A percentile compares a stretch with the other conserved stretches of the same genome.
Conservation (phyloP, 2,329 filamentous ascomycete species). For the Talaromyces islandicus region DNA sequence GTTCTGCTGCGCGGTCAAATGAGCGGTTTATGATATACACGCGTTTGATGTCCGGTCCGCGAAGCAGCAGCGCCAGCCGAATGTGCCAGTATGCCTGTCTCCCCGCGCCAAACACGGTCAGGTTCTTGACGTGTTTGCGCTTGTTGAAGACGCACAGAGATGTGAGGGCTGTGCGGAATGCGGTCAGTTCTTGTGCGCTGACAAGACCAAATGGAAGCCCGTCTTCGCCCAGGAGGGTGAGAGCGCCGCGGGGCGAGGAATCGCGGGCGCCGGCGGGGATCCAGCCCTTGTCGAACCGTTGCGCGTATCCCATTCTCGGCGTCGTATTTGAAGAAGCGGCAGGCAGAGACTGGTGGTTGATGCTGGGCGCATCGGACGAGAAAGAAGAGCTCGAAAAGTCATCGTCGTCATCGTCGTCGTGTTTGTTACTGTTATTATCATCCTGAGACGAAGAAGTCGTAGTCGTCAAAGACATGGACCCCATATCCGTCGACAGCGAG, state of each 20-base stretch:
- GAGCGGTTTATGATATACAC: conserved; percentile 77
- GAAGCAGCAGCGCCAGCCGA: conserved; percentile 68
- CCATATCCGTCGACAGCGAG: conserved; percentile 9
- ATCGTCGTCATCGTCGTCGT: neutral
- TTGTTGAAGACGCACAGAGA: conserved; percentile 55
- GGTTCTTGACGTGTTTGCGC: conserved; percentile 64
- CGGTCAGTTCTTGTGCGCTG: conserved; percentile 63
- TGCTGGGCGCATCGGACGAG: conserved; percentile 15
- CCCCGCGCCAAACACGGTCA: conserved; percentile 82
- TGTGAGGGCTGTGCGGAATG: conserved; percentile 62
- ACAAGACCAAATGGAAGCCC: conserved; percentile 58
- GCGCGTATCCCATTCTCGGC: conserved; percentile 19
- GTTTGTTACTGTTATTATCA: neutral
- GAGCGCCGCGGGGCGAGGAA: conserved; percentile 50
- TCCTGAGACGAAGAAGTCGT: neutral
- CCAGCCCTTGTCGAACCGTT: conserved; percentile 28
- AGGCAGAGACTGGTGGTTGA: conserved; percentile 20
- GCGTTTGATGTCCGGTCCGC: conserved; percentile 62
- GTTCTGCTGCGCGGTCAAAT: conserved; percentile 38
- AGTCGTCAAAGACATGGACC: conserved; percentile 6
- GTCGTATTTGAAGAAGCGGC: neutral
- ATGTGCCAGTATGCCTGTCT: conserved; percentile 94
- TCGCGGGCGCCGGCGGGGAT: conserved; percentile 24
- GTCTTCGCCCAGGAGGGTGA: conserved; percentile 53
- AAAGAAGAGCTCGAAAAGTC: conserved; percentile 4